Percentiles rank a stretch among this genome's conserved stretches.
These are phyloP conservation scores for Porodaedalea pini DNA, from an alignment of 1,284 basidiomycete species.

Conservation along the genomic window DNA sequence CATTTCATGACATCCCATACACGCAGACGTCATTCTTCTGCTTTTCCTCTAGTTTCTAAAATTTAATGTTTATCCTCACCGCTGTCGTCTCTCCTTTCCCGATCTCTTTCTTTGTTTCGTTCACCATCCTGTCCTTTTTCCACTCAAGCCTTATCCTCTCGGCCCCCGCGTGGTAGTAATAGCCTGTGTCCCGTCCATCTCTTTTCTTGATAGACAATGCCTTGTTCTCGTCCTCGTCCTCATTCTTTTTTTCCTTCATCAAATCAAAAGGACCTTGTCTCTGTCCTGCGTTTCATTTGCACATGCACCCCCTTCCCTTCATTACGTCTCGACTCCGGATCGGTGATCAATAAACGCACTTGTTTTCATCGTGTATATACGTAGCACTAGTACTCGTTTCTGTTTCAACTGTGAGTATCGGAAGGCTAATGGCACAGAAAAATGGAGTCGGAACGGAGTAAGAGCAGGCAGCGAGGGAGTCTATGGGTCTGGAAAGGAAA, in stretches of 20 bases:
- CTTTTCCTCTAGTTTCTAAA: background rate
- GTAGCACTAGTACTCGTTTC: too few species aligned
- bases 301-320: background rate
- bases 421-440: too few species aligned
- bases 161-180: too few species aligned
- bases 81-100: background rate
- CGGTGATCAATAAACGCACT: background rate
- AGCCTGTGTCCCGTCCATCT: too few species aligned
- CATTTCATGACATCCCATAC: background rate
- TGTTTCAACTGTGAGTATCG: too few species aligned
- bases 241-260: too few species aligned
- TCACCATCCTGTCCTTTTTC: background rate
- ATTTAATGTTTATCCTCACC: background rate
- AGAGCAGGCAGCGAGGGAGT: too few species aligned
- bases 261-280: background rate
- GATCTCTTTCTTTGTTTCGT: background rate
- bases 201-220: background rate
- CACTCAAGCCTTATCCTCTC: too few species aligned
- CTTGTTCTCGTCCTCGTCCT: background rate
- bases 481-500: too few species aligned
- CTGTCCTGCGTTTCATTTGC: background rate
- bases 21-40: background rate
- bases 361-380: background rate
- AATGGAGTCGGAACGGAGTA: too few species aligned
- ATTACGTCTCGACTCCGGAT: background rate